phyloP scores from a whole-genome alignment of 2,329 filamentous ascomycete species.

The Blastomyces silverae region DNA sequence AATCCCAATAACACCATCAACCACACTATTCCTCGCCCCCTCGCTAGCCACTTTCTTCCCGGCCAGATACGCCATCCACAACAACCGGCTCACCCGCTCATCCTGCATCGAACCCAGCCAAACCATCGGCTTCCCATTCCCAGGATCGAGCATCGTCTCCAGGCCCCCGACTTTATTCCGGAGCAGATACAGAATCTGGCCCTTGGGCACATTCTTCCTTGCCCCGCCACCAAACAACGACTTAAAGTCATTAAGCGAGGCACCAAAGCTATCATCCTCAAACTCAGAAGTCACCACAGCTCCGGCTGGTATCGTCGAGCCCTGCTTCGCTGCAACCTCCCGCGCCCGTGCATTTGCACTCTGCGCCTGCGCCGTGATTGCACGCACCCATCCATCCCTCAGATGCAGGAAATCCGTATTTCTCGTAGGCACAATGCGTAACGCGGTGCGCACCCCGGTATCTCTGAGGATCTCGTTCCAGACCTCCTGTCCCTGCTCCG shows the following conservation, averaged over 20 bases:
- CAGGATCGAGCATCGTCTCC: conserved; percentile 58
- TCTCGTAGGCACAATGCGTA: conserved; percentile 81
- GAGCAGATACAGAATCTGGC: conserved; percentile 65
- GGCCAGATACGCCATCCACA: conserved; percentile 87
- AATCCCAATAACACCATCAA: conserved; percentile 80
- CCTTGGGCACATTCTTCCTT: conserved; percentile 64
- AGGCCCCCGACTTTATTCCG: conserved; percentile 61
- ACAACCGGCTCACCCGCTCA: conserved; percentile 68
- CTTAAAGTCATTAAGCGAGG: conserved; percentile 70
- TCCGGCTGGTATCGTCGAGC: conserved; percentile 41
- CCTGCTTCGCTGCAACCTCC: conserved; percentile 38
- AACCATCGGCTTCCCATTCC: conserved; percentile 43
- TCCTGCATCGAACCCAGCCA: conserved; percentile 67
- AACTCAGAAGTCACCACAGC: conserved; percentile 39
- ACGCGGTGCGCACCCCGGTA: conserved; percentile 63
- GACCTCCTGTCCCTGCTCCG: conserved; percentile 59
- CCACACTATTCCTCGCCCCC: conserved; percentile 68
- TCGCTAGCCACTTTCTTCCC: conserved; percentile 85
- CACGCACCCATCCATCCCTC: conserved; percentile 82
- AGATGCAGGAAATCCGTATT: conserved; percentile 93
- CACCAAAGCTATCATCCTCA: conserved; percentile 68
- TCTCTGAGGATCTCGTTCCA: conserved; percentile 66
- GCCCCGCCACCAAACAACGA: conserved; percentile 68
- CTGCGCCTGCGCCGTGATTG: conserved; percentile 67
- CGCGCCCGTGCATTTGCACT: conserved; percentile 46